Conservation (phyloP, 805 yeast species). For the Candida chilensis region DNA sequence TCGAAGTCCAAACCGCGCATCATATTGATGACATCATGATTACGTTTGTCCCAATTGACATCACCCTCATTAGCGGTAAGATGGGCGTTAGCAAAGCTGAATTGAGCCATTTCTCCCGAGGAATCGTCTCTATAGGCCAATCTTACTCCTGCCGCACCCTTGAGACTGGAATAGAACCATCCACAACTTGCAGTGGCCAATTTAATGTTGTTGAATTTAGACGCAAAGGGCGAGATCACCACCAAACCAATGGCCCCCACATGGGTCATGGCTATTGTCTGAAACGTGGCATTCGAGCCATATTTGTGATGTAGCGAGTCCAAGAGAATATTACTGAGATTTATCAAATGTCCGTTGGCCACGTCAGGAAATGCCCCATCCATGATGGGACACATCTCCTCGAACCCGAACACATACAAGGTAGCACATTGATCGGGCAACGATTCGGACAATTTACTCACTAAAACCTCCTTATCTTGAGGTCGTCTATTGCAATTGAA, state of each 20-base stretch:
- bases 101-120: slow-evolving; percentile 13
- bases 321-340: slow-evolving; percentile 22
- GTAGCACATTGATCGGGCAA: slow-evolving; percentile 27
- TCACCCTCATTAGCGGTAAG: slow-evolving; percentile 73
- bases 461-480: slow-evolving; percentile 22
- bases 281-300: slow-evolving; percentile 20
- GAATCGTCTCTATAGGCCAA: slow-evolving; percentile 19
- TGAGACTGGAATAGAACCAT: slow-evolving; percentile 47
- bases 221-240: slow-evolving; percentile 33
- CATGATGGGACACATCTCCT: slow-evolving; percentile 50
- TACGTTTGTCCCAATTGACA: slow-evolving; percentile 34
- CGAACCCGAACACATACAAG: slow-evolving; percentile 54
- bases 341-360: slow-evolving; percentile 26
- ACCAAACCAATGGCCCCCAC: slow-evolving; percentile 53
- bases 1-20: slow-evolving; percentile 48
- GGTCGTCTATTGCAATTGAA: slow-evolving; percentile 47
- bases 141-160: slow-evolving; percentile 67
- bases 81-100: slow-evolving; percentile 66
- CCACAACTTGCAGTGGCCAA: slow-evolving; percentile 44
- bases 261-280: slow-evolving; percentile 31
- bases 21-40: slow-evolving; percentile 38
- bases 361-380: slow-evolving; percentile 37
- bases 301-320: slow-evolving; percentile 23
- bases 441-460: slow-evolving; percentile 13
- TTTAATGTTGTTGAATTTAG: slow-evolving; percentile 15